Base-by-base conservation (phyloP, 495 filamentous ascomycete genomes). In the Talaromyces trachyspermus region DNA sequence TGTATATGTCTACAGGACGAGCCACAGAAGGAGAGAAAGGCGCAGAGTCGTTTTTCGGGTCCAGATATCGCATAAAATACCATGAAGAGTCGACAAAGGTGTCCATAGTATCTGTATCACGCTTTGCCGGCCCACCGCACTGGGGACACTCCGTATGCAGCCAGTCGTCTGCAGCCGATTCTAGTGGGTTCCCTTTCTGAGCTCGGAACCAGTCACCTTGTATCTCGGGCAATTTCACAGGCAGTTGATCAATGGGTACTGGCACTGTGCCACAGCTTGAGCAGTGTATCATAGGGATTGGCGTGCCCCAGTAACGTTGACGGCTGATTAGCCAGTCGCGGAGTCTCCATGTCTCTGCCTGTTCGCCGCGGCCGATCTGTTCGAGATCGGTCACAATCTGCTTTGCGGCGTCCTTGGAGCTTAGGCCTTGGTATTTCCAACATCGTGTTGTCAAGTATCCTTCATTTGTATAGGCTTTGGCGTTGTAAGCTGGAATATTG, bases 91-190 rank as follows among this genome's bases (percentile, higher is more conserved):
- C 89, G 29, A 95, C 87, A 61, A 95, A 95, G 0, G 89, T 95
- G 61, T 95, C 89, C 89, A 95, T 94, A 0, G 89, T 95, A 57
- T 95, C 89, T 2, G 89, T 95, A 55, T 95, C 89, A 24, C 89
- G 79, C 56, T 78, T 84, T 6, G 88, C 89, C 4, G 75, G 63
- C 4, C 75, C 72, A 8, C 70, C 65, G 51, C 89, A 95, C 24
- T 75, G 83, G 2, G 89, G 89, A 55, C 89, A 95, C 0, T 69
- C 54, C 0, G 81, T 86, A 53, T 89, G 78, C 5, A 86, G 70
- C 86, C 87, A 95, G 15, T 86, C 80, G 17, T 46, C 27, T 11
- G 77, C 64, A 22, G 76, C 74, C 15, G 79, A 72, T 45, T 88
- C 83, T 4, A 95, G 72, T 0, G 88, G 86, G 52, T 88, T 92